Evolutionary conservation across 169 alveolate genomes (phyloP).

Genomic region (Cryptosporidium ryanae): DNA sequence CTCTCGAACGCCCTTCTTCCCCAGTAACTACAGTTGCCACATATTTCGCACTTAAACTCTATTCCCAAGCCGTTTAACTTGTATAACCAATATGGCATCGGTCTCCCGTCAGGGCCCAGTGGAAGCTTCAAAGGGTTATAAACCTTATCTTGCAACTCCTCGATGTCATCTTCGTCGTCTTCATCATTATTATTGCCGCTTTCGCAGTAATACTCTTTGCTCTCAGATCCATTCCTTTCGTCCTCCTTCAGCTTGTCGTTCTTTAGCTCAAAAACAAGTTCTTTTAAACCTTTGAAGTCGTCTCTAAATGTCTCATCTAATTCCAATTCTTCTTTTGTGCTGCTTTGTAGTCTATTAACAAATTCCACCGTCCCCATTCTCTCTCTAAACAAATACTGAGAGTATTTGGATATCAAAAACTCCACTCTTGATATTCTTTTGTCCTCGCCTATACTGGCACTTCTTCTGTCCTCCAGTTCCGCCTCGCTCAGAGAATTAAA

Average conservation of each 20-base stretch:
- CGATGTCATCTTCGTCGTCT: slow-evolving; percentile 80
- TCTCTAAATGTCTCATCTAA: slow-evolving; percentile 78
- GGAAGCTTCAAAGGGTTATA: slow-evolving; percentile 98
- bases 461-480: slow-evolving; percentile 81
- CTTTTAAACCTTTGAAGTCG: slow-evolving; percentile 68
- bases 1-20: slow-evolving; percentile 99
- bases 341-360: slow-evolving; percentile 88
- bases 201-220: slow-evolving; percentile 21
- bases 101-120: slow-evolving; percentile 99
- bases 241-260: not conserved
- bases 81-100: slow-evolving; percentile 99
- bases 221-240: slow-evolving; percentile 11
- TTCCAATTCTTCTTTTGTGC: slow-evolving; percentile 82
- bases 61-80: slow-evolving; percentile 98
- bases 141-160: slow-evolving; percentile 89
- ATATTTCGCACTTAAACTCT: slow-evolving; percentile 97
- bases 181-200: slow-evolving; percentile 37
- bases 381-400: slow-evolving; percentile 86
- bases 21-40: slow-evolving; percentile 99
- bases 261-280: slow-evolving; percentile 13
- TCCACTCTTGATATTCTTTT: slow-evolving; percentile 88
- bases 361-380: slow-evolving; percentile 88
- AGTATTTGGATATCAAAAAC: slow-evolving; percentile 82
- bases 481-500: slow-evolving; percentile 84
- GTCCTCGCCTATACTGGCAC: slow-evolving; percentile 81